Evolutionary conservation across 306 rosid genomes (phyloP).

Genomic region (Mimosa bimucronata): DNA sequence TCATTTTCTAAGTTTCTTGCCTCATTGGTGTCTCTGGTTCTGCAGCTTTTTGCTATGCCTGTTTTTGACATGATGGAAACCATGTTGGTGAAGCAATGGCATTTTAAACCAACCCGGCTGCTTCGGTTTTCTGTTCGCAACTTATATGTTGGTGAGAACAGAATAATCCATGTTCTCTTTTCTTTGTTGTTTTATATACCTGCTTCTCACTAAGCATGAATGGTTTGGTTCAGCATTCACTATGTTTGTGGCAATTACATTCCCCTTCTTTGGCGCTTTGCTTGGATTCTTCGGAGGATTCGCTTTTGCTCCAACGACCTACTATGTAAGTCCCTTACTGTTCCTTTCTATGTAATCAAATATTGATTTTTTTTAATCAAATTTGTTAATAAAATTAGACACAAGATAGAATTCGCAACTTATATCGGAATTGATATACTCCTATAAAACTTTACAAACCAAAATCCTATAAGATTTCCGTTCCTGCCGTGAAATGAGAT

Average conservation of each 20-base stretch:
- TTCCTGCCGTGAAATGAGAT: not conserved
- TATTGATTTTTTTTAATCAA: no score
- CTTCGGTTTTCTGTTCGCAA: slow-evolving; percentile 62
- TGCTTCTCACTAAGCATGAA: slow-evolving; percentile 8
- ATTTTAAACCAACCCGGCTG: slow-evolving; percentile 48
- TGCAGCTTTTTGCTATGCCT: slow-evolving; percentile 79
- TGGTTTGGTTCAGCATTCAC: slow-evolving; percentile 58
- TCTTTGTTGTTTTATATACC: not conserved
- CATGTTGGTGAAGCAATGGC: slow-evolving; percentile 52
- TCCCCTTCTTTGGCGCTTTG: slow-evolving; percentile 71
- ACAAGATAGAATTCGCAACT: no score
- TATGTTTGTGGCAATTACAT: slow-evolving; percentile 66
- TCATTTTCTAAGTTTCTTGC: not conserved
- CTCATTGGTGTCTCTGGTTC: not conserved
- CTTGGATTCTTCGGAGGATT: slow-evolving; percentile 81
- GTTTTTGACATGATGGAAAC: slow-evolving; percentile 89
- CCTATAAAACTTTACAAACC: not conserved
- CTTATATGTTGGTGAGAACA: slow-evolving; percentile 72
- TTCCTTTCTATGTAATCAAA: not conserved
- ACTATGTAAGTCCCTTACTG: slow-evolving; percentile 53
- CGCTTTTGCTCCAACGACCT: slow-evolving; percentile 80
- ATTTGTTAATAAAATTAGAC: no score
- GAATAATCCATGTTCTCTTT: slow-evolving; percentile 21
- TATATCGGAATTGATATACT: no score
- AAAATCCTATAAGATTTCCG: not conserved